Conservation (phyloP, 768 basidiomycete genomes). For the Xerocomus potaroensis region DNA sequence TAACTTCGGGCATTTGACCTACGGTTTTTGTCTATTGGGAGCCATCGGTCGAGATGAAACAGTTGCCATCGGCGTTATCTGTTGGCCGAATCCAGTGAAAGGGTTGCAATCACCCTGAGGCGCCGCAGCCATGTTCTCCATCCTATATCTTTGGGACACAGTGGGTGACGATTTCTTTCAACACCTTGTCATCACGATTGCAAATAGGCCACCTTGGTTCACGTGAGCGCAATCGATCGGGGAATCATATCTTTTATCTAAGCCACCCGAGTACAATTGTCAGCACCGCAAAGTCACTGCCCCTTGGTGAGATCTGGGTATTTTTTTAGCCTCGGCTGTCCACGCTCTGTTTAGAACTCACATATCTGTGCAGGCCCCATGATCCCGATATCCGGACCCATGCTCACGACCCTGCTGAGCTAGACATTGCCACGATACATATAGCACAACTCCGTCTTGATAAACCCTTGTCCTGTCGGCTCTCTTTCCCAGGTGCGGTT, state of each 20-base stretch:
- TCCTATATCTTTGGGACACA: neutral
- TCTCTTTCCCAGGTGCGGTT: neutral
- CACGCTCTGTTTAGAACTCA: slow-evolving; percentile 1
- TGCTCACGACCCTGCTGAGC: slow-evolving; percentile 16
- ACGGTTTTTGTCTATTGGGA: neutral
- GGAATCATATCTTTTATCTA: slow-evolving; percentile 10
- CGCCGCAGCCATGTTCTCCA: too few relatives aligned
- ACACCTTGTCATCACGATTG: neutral
- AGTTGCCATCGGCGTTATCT: too few relatives aligned
- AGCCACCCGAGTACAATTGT: neutral
- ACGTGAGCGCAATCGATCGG: slow-evolving; percentile 1
- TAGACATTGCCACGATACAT: slow-evolving; percentile 21
- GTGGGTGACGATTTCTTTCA: neutral
- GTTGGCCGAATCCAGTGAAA: too few relatives aligned
- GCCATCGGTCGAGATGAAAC: neutral
- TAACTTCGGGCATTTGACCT: neutral
- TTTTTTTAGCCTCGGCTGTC: slow-evolving; percentile 12
- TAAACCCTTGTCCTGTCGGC: neutral
- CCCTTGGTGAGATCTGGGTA: neutral
- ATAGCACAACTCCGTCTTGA: slow-evolving; percentile 13
- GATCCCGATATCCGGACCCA: neutral
- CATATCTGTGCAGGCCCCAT: slow-evolving; percentile 2
- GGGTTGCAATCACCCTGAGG: too few relatives aligned
- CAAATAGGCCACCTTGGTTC: neutral
- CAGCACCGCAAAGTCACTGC: slow-evolving; percentile 12